phyloP scores from a whole-genome alignment of 108 stramenopile genomes.

The Fistulifera pelliculosa region DNA sequence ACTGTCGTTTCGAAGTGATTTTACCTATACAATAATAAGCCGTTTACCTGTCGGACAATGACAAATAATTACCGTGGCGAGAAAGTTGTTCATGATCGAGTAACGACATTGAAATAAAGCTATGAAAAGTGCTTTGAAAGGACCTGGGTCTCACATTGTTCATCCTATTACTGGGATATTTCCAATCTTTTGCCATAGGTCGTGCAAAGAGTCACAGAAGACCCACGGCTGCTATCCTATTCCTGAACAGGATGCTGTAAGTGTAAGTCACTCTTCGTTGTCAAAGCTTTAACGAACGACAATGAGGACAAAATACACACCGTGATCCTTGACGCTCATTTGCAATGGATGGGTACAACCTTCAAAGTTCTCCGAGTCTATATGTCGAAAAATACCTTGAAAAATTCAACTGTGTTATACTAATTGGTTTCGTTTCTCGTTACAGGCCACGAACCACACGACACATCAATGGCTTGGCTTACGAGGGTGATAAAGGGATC shows the following conservation, averaged over 20 bases:
- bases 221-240: too few relatives aligned
- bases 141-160: too few relatives aligned
- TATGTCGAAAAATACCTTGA: not conserved
- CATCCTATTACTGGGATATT: too few relatives aligned
- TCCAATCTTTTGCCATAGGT: too few relatives aligned
- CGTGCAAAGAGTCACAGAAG: too few relatives aligned
- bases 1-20: conserved; percentile 3
- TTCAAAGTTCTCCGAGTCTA: conserved; percentile 4
- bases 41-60: conserved; percentile 9
- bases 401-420: not conserved
- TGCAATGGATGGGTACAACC: conserved; percentile 1
- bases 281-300: not conserved
- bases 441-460: not conserved
- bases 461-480: not conserved
- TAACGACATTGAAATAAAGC: too few relatives aligned
- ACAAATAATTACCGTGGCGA: conserved; percentile 4
- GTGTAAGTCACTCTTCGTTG: too few relatives aligned
- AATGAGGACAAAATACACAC: not conserved
- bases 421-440: not conserved
- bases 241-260: too few relatives aligned
- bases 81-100: conserved; percentile 5
- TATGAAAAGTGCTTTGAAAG: too few relatives aligned
- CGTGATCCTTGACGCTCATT: not conserved
- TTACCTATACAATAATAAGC: not conserved
- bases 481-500: too few relatives aligned